Base-by-base conservation (phyloP, 176 grass and related monocot species). In the Ampelocalamus luodianensis region DNA sequence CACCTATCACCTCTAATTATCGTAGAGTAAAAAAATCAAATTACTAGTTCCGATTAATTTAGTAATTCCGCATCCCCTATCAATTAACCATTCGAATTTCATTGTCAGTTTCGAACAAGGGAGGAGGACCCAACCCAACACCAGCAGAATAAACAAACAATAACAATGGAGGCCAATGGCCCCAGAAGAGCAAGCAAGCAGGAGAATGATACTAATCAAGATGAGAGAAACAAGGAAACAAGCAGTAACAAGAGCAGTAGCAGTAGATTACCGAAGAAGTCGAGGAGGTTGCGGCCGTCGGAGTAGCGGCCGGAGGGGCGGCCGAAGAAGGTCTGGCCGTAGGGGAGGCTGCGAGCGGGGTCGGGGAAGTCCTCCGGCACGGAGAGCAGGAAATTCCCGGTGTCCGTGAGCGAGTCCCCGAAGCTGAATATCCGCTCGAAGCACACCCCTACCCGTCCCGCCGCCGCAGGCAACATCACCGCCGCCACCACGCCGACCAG, bases 371-470 rank as follows among this genome's bases (percentile, higher is more conserved):
- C 83, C 4, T 85, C 92, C 22, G 82, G 77, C 45, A 92, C 87
- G 63, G 90, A 97, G 16, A 72, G 90, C 14, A 90, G 67, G 85
- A 92, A 94, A 88, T 97, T 97, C 3, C 94, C 94, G 18, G 94
- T 97, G 76, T 97, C 94, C 44, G 90, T 90, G 58, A 97, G 92
- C 49, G 94, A 97, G 90, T 97, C 92, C 26, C 90, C 94, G 77
- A 97, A 94, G 65, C 85, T 75, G 88, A 97, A 97, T 83, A 97
- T 87, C 36, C 83, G 80, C 16, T 76, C 79, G 83, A 90, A 97
- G 92, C 94, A 97, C 49, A 80, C 87, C 74, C 60, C 72, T 6
- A 6, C 89, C 15, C n/a, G 76, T 6, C 22, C 89, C 29, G 55
- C 80, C 62, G 17, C 42, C 61, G 8, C 76, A 39, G 56, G 66